Evolutionary conservation across 1,284 basidiomycete species (phyloP), one percentile per base, ranked within the genome.

Genomic region (Ceratobasidium papillatum): DNA sequence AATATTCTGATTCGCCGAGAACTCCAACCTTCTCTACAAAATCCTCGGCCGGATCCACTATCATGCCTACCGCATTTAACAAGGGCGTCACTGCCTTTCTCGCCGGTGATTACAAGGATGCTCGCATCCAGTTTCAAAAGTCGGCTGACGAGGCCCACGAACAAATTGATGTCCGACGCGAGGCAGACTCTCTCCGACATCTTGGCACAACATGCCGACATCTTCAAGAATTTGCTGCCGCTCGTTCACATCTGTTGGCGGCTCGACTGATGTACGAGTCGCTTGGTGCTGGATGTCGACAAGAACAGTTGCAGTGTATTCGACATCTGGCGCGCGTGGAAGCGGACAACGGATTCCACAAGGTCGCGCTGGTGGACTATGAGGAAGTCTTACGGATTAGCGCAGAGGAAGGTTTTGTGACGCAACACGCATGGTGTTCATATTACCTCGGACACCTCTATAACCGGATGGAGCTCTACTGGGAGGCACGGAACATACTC

Each of bases 391-490:
- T 49, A n/a, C n/a, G 38, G n/a, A 43, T 41, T 30, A 72, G 43
- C 8, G 45, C 58, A 11, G 43, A 61, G 47, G 52, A 49, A 11
- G 56, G 58, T 5, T 51, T 72, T 9, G 30, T 34, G 34, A 49
- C 43, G 2, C 27, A 72, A 25, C 43, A 72, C 8, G 56, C 58
- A 22, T 72, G 69, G 69, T 72, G 69, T 36, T 49, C 45, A 19
- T 72, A 62, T 34, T 62, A 61, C 47, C 69, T 72, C 9, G 69
- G 69, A 2, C 69, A 61, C 30, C 56, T 72, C 36, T 62, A 56
- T 34, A 72, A 61, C 45, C 56, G 58, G 43, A 72, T 61, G 34
- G 49, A 49, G 8, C 43, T 19, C 30, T 72, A 38, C 38, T 27
- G 14, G 2, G 69, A 62, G 43, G 69, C 69, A 12, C 69, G 41